Conservation (phyloP, 108 stramenopile genomes). For the Parmales sp. region DNA sequence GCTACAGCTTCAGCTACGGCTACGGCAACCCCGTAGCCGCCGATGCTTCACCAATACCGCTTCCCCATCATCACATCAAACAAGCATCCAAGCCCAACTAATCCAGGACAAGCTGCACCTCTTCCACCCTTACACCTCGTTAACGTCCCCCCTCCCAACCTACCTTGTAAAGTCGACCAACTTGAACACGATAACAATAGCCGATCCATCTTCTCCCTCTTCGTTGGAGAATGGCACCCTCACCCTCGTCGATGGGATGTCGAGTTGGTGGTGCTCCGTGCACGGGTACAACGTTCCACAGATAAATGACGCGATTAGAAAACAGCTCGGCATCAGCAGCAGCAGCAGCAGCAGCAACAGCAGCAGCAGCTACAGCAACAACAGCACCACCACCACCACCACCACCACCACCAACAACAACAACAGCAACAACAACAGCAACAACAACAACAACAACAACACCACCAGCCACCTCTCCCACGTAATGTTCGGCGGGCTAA, state of each 20-base stretch:
- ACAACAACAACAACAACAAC: no score
- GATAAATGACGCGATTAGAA: constrained; percentile 47
- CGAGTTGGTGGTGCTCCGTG: constrained; percentile 73
- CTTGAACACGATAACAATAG: constrained; percentile 26
- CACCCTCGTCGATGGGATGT: constrained; percentile 70
- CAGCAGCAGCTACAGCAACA: no score
- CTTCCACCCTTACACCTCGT: constrained; percentile 73
- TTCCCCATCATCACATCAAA: no score
- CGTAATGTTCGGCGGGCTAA: constrained; percentile 83
- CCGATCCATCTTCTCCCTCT: constrained; percentile 49
- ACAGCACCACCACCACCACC: no score
- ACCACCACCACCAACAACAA: no score
- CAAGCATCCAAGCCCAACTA: no score
- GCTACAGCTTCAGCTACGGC: no score
- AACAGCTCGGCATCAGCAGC: constrained; percentile 41
- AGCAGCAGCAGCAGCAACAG: no score
- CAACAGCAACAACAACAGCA: no score
- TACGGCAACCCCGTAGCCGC: no score
- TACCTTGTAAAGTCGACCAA: constrained; percentile 44
- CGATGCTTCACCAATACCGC: no score
- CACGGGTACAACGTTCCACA: constrained; percentile 66
- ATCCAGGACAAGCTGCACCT: constrained; percentile 48
- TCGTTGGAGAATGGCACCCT: not conserved
- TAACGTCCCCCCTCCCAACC: constrained; percentile 53
- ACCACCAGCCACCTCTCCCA: constrained; percentile 54